Evolutionary conservation across 1,284 basidiomycete genomes (phyloP).

Genomic region (Trichosporon inkin): DNA sequence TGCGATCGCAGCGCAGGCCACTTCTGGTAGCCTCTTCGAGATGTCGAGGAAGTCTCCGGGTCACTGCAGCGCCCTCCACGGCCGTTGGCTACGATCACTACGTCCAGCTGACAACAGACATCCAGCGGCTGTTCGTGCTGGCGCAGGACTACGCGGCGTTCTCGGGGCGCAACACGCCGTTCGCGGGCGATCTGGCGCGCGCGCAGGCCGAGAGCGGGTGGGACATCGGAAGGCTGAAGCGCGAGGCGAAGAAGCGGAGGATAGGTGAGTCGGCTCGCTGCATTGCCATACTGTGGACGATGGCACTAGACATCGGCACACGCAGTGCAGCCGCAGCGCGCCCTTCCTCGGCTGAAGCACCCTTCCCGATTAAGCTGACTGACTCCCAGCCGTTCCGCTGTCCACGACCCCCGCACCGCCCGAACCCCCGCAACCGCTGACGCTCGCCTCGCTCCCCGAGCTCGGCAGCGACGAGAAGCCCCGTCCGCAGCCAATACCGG

Average conservation of each 20-base stretch:
- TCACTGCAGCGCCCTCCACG: too few species aligned
- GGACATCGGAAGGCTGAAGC: conserved; percentile 22
- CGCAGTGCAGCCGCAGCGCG: neutral
- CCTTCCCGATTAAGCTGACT: neutral
- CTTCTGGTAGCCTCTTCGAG: neutral
- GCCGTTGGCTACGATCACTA: too few species aligned
- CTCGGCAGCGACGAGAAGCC: conserved; percentile 18
- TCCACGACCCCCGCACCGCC: conserved; percentile 2
- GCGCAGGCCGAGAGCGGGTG: conserved; percentile 31
- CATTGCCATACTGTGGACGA: neutral
- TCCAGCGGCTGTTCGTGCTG: conserved; percentile 34
- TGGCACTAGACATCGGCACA: too few species aligned
- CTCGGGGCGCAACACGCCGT: conserved; percentile 26
- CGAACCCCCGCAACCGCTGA: conserved; percentile 10
- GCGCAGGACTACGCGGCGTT: conserved; percentile 34
- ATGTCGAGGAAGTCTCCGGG: neutral
- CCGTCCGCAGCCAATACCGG: conserved; percentile 6
- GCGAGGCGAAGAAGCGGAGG: conserved; percentile 33
- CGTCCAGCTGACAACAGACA: conserved; percentile 26
- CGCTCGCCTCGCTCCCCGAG: conserved; percentile 14
- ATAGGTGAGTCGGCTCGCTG: conserved; percentile 21
- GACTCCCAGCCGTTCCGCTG: conserved; percentile 13
- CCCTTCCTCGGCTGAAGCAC: too few species aligned
- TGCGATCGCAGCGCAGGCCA: neutral
- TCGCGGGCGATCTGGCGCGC: conserved; percentile 31